These are phyloP conservation scores for Rhizopus microsporus DNA, from an alignment of 371 early-diverging fungal species.

Conservation along the genomic window DNA sequence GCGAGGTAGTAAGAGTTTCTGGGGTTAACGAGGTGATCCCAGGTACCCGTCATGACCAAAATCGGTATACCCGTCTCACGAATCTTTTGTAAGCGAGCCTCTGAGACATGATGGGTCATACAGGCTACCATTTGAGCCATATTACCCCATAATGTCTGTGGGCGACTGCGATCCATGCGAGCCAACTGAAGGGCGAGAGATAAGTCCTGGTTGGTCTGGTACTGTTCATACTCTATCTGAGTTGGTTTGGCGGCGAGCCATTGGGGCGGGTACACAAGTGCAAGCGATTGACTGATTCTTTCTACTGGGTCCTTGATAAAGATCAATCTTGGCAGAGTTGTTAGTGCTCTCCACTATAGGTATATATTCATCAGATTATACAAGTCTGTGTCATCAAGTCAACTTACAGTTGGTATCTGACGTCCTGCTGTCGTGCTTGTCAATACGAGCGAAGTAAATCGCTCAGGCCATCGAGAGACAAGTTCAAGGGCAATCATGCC, in stretches of 20 bases:
- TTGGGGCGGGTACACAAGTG: conserved; percentile 24
- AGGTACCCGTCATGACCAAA: conserved; percentile 31
- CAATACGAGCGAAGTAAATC: conserved; percentile 30
- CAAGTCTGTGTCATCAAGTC: too few species aligned
- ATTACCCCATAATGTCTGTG: conserved; percentile 26
- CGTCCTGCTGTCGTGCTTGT: conserved; percentile 30
- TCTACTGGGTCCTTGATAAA: conserved; percentile 18
- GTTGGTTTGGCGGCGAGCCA: conserved; percentile 25
- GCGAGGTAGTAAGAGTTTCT: conserved; percentile 23
- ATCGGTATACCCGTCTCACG: conserved; percentile 15
- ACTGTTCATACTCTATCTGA: conserved; percentile 8
- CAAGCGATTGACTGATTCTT: conserved; percentile 11
- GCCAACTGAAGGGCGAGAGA: conserved; percentile 9
- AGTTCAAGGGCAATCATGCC: conserved; percentile 69
- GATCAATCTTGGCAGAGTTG: conserved; percentile 17
- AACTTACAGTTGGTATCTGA: conserved; percentile 35
- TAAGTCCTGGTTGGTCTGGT: conserved; percentile 28
- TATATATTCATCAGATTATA: too few species aligned
- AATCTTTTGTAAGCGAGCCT: conserved; percentile 20
- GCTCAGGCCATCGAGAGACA: conserved; percentile 26
- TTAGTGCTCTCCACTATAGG: conserved; percentile 21
- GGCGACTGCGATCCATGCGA: conserved; percentile 21
- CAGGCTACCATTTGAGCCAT: conserved; percentile 28
- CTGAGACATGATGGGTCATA: conserved; percentile 30
- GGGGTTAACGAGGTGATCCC: conserved; percentile 27